A percentile compares a stretch with the other conserved stretches of the same genome.
phyloP scores from a whole-genome alignment of 1,284 basidiomycete genomes.

The Vanrija pseudolonga region DNA sequence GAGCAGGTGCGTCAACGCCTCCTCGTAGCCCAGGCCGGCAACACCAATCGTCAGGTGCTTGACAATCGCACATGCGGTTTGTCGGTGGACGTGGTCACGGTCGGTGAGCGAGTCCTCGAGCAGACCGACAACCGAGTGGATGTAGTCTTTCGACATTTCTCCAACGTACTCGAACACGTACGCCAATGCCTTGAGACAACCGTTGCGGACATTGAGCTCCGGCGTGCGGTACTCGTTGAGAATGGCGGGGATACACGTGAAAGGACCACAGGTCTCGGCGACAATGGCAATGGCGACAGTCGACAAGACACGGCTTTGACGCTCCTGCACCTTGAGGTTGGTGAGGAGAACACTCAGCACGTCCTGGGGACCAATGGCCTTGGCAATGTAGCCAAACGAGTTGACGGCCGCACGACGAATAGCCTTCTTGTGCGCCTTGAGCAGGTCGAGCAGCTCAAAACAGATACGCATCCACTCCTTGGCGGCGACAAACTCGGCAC shows the following conservation, averaged over 20 bases:
- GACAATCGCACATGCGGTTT: constrained; percentile 98
- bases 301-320: constrained; percentile 96
- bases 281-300: constrained; percentile 96
- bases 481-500: constrained; percentile 93
- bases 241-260: constrained; percentile 98
- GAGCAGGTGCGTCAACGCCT: constrained; percentile 95
- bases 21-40: constrained; percentile 94
- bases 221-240: constrained; percentile 98
- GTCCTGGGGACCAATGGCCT: constrained; percentile 98
- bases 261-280: constrained; percentile 96
- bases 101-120: constrained; percentile 97
- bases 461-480: constrained; percentile 99
- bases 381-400: constrained; percentile 99
- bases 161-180: constrained; percentile 99
- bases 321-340: constrained; percentile 96
- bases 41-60: constrained; percentile 97
- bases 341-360: constrained; percentile 94
- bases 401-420: constrained; percentile 98
- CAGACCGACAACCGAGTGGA: constrained; percentile 94
- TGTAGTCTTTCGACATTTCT: constrained; percentile 98
- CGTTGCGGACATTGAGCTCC: constrained; percentile 98
- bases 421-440: constrained; percentile 99
- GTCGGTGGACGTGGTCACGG: constrained; percentile 95
- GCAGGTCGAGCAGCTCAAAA: constrained; percentile 92
- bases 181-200: constrained; percentile 95